These are phyloP conservation scores for Ampelocalamus luodianensis DNA, from an alignment of 176 grass and related monocot genomes.

Conservation along the genomic window DNA sequence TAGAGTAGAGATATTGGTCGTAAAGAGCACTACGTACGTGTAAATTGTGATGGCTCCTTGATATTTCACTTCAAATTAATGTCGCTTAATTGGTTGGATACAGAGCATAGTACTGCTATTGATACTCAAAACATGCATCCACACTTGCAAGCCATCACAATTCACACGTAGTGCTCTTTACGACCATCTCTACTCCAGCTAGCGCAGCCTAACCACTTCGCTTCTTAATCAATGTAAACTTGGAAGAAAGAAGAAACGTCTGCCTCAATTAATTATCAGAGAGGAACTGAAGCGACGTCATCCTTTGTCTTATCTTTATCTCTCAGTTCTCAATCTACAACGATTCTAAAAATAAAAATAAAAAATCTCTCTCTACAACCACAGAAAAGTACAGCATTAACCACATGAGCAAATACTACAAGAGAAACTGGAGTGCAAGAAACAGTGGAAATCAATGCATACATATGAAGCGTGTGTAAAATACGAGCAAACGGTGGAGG, in stretches of 20 bases:
- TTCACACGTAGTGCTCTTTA: neutral
- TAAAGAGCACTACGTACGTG: too few species aligned
- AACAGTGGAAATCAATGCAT: neutral
- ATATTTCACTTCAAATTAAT: constrained; percentile 17
- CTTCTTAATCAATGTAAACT: constrained; percentile 2
- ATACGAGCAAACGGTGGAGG: neutral
- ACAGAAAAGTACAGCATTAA: neutral
- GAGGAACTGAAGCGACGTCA: neutral
- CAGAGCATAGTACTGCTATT: neutral
- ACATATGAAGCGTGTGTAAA: neutral
- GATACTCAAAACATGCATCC: constrained; percentile 6
- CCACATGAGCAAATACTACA: too few species aligned
- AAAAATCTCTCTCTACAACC: neutral
- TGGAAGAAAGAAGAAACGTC: constrained; percentile 16
- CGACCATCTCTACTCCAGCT: neutral
- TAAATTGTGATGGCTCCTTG: too few species aligned
- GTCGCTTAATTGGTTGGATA: constrained; percentile 4
- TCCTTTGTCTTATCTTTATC: constrained; percentile 16
- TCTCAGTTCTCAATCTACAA: neutral
- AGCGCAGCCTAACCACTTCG: neutral
- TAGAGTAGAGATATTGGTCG: too few species aligned
- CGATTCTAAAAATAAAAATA: too few species aligned
- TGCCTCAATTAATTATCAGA: constrained; percentile 22
- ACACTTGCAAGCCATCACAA: neutral
- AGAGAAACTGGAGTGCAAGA: neutral